These are phyloP conservation scores for Begonia loranthoides DNA, from an alignment of 306 rosid genomes.

Conservation along the genomic window DNA sequence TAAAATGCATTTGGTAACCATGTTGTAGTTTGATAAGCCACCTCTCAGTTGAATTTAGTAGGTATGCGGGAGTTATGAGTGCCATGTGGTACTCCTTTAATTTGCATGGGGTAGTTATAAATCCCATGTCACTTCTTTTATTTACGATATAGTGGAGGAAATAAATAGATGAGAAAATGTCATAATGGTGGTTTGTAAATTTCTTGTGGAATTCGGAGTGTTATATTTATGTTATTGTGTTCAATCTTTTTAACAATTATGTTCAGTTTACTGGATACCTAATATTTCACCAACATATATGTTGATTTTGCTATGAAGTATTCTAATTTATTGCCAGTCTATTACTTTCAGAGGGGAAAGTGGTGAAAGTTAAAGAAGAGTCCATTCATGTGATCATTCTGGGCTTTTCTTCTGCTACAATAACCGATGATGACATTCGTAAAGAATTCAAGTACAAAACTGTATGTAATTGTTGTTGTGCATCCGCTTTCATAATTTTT, in stretches of 20 bases:
- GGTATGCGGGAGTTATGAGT: no score
- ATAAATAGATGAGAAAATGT: no score
- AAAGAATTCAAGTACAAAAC: conserved; percentile 37
- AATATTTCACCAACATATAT: not conserved
- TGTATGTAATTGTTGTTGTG: conserved; percentile 25
- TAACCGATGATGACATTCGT: conserved; percentile 47
- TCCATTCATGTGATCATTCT: conserved; percentile 63
- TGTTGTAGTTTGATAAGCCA: no score
- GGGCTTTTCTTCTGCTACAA: conserved; percentile 58
- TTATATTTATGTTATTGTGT: no score
- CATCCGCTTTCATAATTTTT: conserved; percentile 4
- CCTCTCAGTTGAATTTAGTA: no score
- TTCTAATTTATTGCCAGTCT: not conserved
- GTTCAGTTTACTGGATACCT: not conserved
- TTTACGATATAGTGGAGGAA: no score
- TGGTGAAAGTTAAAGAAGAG: conserved; percentile 50
- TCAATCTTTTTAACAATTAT: no score
- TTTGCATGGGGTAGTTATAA: no score
- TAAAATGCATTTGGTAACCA: no score
- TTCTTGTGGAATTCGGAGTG: not conserved
- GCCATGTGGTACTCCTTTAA: no score
- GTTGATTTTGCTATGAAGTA: conserved; percentile 11
- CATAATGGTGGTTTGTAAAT: not conserved
- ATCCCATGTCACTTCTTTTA: no score
- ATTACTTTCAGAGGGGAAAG: conserved; percentile 61